A percentile compares a stretch with the other conserved stretches of the same genome.
These are phyloP conservation scores for Pestalotiopsis sp. DNA, from an alignment of 2,329 filamentous ascomycete genomes.

Conservation along the genomic window DNA sequence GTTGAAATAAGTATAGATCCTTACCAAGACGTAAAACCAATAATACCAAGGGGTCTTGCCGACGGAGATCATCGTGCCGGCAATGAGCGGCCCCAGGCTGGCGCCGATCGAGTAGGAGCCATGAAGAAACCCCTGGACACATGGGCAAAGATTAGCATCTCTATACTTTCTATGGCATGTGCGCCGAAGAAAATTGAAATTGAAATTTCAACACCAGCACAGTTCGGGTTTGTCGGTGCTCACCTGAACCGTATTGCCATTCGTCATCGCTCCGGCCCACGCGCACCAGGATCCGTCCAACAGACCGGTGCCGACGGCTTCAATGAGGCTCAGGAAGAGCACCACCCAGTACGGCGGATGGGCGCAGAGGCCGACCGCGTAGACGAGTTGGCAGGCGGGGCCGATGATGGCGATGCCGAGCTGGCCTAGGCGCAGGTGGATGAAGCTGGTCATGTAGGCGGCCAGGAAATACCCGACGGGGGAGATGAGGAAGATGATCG, in stretches of 20 bases:
- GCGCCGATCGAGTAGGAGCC: slow-evolving; percentile 41
- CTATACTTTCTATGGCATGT: not conserved
- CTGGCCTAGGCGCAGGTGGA: slow-evolving; percentile 44
- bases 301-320: slow-evolving; percentile 40
- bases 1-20: slow-evolving; percentile 12
- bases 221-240: not conserved
- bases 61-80: slow-evolving; percentile 31
- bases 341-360: slow-evolving; percentile 34
- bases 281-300: slow-evolving; percentile 47
- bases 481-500: slow-evolving; percentile 44
- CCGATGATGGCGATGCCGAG: slow-evolving; percentile 40
- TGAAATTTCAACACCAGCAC: not conserved
- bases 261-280: slow-evolving; percentile 40
- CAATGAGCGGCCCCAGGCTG: slow-evolving; percentile 37
- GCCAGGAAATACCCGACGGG: slow-evolving; percentile 46
- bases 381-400: slow-evolving; percentile 37
- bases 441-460: slow-evolving; percentile 37
- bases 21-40: slow-evolving; percentile 42
- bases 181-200: too few relatives aligned
- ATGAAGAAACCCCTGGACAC: slow-evolving; percentile 38
- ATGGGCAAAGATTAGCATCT: not conserved
- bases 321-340: slow-evolving; percentile 31
- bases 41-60: slow-evolving; percentile 34
- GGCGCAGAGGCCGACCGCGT: slow-evolving; percentile 28
- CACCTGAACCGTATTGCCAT: slow-evolving; percentile 21